phyloP scores from a whole-genome alignment of 768 basidiomycete genomes.

The Suillus bovinus region DNA sequence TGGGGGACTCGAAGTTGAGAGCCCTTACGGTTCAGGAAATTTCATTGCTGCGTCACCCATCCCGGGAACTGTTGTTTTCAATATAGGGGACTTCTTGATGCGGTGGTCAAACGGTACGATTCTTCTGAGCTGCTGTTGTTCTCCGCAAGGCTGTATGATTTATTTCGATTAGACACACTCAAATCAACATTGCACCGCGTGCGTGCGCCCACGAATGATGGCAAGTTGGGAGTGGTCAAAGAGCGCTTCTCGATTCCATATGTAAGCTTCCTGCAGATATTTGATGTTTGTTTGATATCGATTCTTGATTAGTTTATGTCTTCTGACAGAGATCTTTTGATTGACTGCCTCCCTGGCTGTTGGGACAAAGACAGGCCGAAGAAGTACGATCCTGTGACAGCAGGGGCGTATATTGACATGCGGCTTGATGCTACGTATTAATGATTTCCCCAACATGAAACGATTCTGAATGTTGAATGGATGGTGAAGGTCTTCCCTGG shows the following conservation, averaged over 20 bases:
- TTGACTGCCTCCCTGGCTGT: constrained; percentile 55
- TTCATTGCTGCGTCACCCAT: constrained; percentile 46
- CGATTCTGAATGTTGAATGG: neutral
- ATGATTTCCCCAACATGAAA: neutral
- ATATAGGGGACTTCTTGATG: constrained; percentile 52
- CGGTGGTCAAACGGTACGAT: constrained; percentile 39
- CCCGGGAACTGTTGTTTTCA: constrained; percentile 49
- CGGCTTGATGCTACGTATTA: constrained; percentile 40
- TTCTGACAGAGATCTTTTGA: constrained; percentile 39
- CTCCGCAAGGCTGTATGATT: neutral
- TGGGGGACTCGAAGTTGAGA: constrained; percentile 64
- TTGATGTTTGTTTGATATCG: neutral
- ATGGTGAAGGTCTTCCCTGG: neutral
- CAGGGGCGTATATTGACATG: constrained; percentile 39
- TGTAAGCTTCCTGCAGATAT: constrained; percentile 33
- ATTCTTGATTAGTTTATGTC: constrained; percentile 29
- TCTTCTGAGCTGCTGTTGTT: constrained; percentile 2
- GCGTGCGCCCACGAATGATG: constrained; percentile 36
- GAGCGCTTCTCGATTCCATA: constrained; percentile 66
- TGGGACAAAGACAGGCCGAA: constrained; percentile 47
- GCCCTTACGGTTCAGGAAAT: constrained; percentile 45
- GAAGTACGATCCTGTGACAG: constrained; percentile 48
- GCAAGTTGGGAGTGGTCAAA: constrained; percentile 38
- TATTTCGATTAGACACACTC: constrained; percentile 21
- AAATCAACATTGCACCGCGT: constrained; percentile 52